Percentiles rank a stretch among this genome's conserved stretches.
Conservation (phyloP, 192 early-diverging fungal genomes). For the Pilobolus umbonatus region DNA sequence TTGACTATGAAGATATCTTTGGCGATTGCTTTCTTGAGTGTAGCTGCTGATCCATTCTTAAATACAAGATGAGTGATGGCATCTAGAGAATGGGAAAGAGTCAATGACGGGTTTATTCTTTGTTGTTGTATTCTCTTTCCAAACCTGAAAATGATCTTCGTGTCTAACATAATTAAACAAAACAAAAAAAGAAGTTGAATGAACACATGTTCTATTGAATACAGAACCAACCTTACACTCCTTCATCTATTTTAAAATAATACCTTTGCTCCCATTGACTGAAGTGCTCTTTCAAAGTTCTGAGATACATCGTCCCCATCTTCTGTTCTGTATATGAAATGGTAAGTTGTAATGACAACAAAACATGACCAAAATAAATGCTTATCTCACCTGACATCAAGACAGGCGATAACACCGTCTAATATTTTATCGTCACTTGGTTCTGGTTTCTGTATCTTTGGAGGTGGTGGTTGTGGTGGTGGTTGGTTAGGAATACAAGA, state of each 20-base stretch:
- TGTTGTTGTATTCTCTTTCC: no score
- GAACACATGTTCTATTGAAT: no score
- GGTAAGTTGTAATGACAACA: background rate
- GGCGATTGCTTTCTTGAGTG: constrained; percentile 19
- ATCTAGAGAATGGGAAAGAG: no score
- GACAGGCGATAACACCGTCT: constrained; percentile 21
- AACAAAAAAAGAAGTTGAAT: background rate
- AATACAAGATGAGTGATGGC: constrained; percentile 27
- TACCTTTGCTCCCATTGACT: constrained; percentile 33
- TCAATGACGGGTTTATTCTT: no score
- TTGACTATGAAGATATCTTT: constrained; percentile 24
- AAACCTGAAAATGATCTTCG: background rate
- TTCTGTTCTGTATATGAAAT: constrained; percentile 24
- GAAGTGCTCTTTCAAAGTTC: constrained; percentile 25
- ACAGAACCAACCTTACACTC: constrained; percentile 1
- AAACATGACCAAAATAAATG: background rate
- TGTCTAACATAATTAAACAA: background rate
- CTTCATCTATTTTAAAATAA: background rate
- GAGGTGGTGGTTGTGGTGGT: background rate
- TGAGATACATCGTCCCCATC: constrained; percentile 32
- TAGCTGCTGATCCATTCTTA: constrained; percentile 30
- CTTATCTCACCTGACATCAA: constrained; percentile 21
- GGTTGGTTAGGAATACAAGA: no score
- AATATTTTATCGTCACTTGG: background rate
- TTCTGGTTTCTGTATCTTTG: background rate